Evolutionary conservation across 202 grass and related monocot genomes (phyloP), one percentile per base, ranked within the genome.

Genomic region (Zizania palustris): DNA sequence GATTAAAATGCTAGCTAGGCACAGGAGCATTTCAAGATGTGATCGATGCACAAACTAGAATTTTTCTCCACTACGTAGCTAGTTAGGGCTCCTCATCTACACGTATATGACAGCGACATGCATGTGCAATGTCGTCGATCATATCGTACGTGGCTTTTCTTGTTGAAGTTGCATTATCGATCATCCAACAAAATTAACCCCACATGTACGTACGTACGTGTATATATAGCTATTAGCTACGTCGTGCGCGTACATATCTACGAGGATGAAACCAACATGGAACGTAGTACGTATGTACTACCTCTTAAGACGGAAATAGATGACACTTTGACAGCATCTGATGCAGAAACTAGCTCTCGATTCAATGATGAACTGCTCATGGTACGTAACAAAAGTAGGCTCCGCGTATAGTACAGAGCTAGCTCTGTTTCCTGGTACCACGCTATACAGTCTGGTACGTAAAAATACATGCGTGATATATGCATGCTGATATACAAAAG

Each of bases 21-120:
- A 49, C 63, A 11, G 5, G 76, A 76, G 36, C 51, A 81, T 76
- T 85, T 67, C 37, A 70, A 72, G 59, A 81, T 78, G 68, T 45
- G 74, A 45, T 82, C 45, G 63, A 82, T 79, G 44, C 11, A 15
- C 19, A 19, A 68, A 44, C 12, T 57, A 36, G 53, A 78, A 73
- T 68, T 83, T 74, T 69, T 55, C 72, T 57, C 13, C 45, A 59
- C 13, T 58, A 45, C 62, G 37, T 75, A 28, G 28, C 2, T 28
- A 28, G 28, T 28, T 28, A 39, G 45, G 56, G 16, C 35, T 35
- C 28, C 5, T 53, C 44, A 0, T 68, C 51, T 73, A 56, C 9
- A 28, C 18, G 22, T 38, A 53, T 28, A 20, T 44, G 78, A 81
- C 61, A 81, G 45, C 20, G 43, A 80, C 43, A 2, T 41, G 42